phyloP scores from a whole-genome alignment of 768 basidiomycete genomes.

The Hygrophorus pudorinus region DNA sequence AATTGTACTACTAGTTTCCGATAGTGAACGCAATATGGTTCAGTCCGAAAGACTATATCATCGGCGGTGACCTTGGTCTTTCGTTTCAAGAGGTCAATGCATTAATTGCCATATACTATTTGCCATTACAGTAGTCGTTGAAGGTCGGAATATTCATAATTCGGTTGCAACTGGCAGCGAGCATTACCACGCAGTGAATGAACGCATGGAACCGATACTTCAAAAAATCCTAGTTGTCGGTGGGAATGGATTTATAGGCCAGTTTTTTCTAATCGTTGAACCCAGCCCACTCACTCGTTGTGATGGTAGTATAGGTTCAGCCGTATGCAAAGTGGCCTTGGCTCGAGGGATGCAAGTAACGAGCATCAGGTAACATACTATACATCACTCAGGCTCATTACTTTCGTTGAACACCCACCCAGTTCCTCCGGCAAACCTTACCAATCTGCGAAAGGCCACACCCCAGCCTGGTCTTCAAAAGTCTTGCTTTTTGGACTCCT shows the following conservation, averaged over 20 bases:
- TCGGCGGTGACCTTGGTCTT: too few species aligned
- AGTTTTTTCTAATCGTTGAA: background rate
- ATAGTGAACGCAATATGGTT: too few species aligned
- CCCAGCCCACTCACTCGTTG: background rate
- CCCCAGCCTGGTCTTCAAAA: slow-evolving; percentile 76
- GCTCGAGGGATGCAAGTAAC: slow-evolving; percentile 78
- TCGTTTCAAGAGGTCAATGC: too few species aligned
- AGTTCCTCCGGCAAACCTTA: slow-evolving; percentile 87
- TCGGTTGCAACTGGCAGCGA: too few species aligned
- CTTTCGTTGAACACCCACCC: background rate
- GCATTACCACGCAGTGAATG: too few species aligned
- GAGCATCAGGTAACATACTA: slow-evolving; percentile 62
- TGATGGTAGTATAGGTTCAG: slow-evolving; percentile 55
- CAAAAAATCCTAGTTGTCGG: slow-evolving; percentile 85
- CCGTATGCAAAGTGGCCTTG: slow-evolving; percentile 84
- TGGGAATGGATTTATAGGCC: slow-evolving; percentile 97
- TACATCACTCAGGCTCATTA: background rate
- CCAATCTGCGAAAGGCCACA: slow-evolving; percentile 80
- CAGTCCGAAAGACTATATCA: too few species aligned
- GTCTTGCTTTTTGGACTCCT: slow-evolving; percentile 28
- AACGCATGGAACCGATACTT: slow-evolving; percentile 22
- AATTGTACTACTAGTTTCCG: too few species aligned
- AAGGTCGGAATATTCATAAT: too few species aligned
- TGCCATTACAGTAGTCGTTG: too few species aligned
- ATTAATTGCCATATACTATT: too few species aligned